Base-by-base conservation (phyloP, 2,329 filamentous ascomycete species). In the Hyphodiscus sp. region DNA sequence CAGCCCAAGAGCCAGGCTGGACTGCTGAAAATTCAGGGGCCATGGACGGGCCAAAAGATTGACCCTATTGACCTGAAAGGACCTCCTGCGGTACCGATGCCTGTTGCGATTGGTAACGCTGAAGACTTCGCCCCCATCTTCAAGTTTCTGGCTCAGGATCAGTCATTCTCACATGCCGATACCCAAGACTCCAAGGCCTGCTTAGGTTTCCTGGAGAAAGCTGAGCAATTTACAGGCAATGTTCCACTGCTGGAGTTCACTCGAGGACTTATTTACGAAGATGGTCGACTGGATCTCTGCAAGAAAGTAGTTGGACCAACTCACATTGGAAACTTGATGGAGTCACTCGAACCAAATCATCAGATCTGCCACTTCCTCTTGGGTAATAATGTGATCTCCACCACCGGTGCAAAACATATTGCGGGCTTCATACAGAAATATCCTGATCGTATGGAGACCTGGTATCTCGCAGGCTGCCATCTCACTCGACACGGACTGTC, bases 381-480 rank as follows among this genome's bases (percentile, higher is more conserved):
- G 41, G 77, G 77, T 9, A 79, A 80, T 63, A 80, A 79, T 52
- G 76, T 78, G 59, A 76, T 80, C 57, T 76, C 77, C 4, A 73
- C 74, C 0, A 66, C 70, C 30, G 77, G 77, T 15, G 76, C 74
- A 2, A 64, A 67, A 41, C 71, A 70, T 41, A 75, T 78, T 52
- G 70, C 74, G 29, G 61, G 67, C 9, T 80, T 79, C 61, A 66
- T 77, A 46, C 56, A 68, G 13, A 71, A 74, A 19, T 67, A 70
- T 46, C 76, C 77, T 2, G 63, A 72, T 33, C 70, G 73, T 5
- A 78, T 80, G 62, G 71, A 78, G 51, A 80, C 77, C 30, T 80
- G 76, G 77, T 80, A 80, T 59, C 69, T 80, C 30, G 76, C 76
- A 4, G 77, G 77, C 5, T 79, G 79, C 59, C 78, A 75, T 63